phyloP scores from a whole-genome alignment of 78 protist genomes.

The Monosiga brevicollis region DNA sequence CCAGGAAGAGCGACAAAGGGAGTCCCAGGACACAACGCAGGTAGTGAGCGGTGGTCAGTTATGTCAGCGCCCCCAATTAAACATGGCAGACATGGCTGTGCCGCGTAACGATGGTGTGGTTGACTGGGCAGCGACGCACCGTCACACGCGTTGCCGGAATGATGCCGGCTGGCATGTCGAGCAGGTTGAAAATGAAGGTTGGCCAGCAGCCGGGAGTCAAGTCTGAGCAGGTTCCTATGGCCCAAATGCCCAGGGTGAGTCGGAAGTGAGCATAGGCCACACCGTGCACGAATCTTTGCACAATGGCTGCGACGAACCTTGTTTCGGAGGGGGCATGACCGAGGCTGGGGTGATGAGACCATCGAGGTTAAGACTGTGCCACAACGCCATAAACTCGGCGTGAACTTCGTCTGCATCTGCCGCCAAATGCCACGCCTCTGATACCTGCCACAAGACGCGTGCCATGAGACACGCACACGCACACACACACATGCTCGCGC shows the following conservation, averaged over 20 bases:
- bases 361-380: neutral
- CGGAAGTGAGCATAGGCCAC: too few relatives aligned
- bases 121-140: neutral
- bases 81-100: too few relatives aligned
- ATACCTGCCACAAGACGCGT: neutral
- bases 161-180: neutral
- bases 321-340: neutral
- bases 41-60: neutral
- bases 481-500: too few relatives aligned
- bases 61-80: too few relatives aligned
- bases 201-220: neutral
- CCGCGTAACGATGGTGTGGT: neutral
- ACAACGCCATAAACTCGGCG: neutral
- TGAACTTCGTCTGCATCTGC: neutral
- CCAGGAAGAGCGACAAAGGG: neutral
- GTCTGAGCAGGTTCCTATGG: neutral
- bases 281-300: too few relatives aligned
- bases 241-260: too few relatives aligned
- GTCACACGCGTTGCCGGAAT: neutral
- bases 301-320: too few relatives aligned
- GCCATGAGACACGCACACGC: too few relatives aligned
- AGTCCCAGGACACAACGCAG: neutral
- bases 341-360: neutral
- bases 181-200: neutral
- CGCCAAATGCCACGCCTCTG: neutral